phyloP scores from a whole-genome alignment of 169 alveolate genomes.

The Eimeria maxima region DNA sequence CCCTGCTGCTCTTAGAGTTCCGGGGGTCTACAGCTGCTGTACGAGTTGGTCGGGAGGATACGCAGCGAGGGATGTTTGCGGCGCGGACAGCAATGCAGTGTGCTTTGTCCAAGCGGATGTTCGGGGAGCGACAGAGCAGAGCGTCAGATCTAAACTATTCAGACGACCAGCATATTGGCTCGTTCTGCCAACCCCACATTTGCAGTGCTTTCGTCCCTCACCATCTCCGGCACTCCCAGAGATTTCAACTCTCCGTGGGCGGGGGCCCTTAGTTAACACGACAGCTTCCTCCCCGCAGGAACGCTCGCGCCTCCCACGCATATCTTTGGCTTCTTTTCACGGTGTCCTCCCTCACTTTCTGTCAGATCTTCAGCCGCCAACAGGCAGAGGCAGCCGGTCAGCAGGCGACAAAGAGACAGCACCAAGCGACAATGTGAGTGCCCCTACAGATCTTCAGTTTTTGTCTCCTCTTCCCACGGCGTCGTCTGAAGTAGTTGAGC shows the following conservation, averaged over 20 bases:
- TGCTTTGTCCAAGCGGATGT: not conserved
- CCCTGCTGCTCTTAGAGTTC: not conserved
- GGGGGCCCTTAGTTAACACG: not conserved
- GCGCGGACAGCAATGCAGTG: not conserved
- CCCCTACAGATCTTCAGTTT: not conserved
- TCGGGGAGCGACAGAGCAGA: not conserved
- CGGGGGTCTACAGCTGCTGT: too few relatives aligned
- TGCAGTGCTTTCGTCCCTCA: not conserved
- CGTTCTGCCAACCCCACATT: not conserved
- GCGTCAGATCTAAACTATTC: not conserved
- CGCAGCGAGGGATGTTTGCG: not conserved
- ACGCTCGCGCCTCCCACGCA: not conserved
- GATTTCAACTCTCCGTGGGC: not conserved
- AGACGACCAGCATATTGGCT: not conserved
- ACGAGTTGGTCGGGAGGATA: not conserved
- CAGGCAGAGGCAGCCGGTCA: not conserved
- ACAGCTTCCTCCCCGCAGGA: not conserved
- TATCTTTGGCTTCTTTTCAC: not conserved
- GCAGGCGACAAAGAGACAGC: not conserved
- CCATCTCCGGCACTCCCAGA: not conserved
- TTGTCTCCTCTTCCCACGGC: not conserved
- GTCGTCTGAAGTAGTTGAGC: not conserved
- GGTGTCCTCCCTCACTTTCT: not conserved
- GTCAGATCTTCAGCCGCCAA: not conserved
- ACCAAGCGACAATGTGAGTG: not conserved